These are phyloP conservation scores for Dianthus caryophyllus DNA, from an alignment of 148 eudicot species.

Conservation along the genomic window DNA sequence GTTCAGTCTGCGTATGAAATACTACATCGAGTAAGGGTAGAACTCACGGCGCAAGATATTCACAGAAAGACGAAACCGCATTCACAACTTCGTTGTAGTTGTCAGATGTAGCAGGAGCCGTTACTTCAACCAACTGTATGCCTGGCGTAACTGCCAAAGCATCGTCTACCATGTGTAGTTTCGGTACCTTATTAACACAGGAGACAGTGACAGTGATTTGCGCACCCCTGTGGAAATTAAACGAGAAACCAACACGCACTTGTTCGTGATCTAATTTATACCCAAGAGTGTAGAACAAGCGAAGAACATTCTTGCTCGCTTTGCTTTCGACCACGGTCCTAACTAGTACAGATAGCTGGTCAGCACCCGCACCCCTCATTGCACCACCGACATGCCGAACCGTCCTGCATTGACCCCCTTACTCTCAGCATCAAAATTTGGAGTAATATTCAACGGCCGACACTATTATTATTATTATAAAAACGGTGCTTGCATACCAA, in stretches of 20 bases:
- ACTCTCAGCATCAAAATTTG: background rate
- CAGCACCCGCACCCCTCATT: conserved; percentile 96
- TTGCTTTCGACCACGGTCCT: conserved; percentile 80
- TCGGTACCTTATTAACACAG: conserved; percentile 74
- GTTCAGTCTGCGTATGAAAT: background rate
- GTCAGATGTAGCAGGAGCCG: conserved; percentile 83
- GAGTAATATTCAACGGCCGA: background rate
- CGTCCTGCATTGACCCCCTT: conserved; percentile 42
- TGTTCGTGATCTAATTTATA: conserved; percentile 85
- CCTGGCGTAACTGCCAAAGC: conserved; percentile 81
- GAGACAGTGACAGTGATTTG: conserved; percentile 80
- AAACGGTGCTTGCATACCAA: conserved; percentile 43
- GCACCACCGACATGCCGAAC: conserved; percentile 86
- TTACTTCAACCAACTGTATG: conserved; percentile 88
- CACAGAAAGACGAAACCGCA: conserved; percentile 88
- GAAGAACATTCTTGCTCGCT: conserved; percentile 83
- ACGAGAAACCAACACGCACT: conserved; percentile 72
- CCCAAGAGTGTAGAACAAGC: conserved; percentile 73
- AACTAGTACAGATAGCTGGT: conserved; percentile 78
- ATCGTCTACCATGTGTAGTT: conserved; percentile 78
- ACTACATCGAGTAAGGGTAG: background rate
- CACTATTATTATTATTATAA: background rate
- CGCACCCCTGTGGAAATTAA: conserved; percentile 72
- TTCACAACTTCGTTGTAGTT: conserved; percentile 77
- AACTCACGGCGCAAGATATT: conserved; percentile 93